These are phyloP conservation scores for Penicillium thymicola DNA, from an alignment of 2,329 filamentous ascomycete genomes.

Conservation along the genomic window DNA sequence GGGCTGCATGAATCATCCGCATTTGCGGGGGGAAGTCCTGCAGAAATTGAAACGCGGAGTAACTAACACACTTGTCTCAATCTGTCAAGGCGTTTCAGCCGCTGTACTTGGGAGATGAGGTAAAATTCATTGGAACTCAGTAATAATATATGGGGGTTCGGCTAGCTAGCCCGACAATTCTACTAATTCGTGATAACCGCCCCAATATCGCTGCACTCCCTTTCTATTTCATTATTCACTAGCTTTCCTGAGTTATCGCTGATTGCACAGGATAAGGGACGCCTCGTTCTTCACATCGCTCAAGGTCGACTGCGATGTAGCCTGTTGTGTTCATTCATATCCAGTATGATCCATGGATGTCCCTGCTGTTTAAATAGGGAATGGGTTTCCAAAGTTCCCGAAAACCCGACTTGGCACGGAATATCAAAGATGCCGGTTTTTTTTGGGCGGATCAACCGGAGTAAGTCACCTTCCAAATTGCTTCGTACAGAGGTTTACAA, in stretches of 20 bases:
- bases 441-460: background rate
- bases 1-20: background rate
- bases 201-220: no score
- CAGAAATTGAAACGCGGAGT: background rate
- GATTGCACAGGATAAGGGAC: no score
- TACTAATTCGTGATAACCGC: no score
- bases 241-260: no score
- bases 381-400: background rate
- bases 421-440: background rate
- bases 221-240: no score
- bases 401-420: conserved; percentile 6
- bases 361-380: no score
- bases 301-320: no score
- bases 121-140: background rate
- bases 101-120: background rate
- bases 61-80: background rate
- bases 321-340: no score
- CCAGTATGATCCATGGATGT: no score
- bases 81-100: conserved; percentile 9
- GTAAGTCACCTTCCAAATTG: no score
- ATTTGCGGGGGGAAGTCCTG: background rate
- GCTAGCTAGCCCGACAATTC: background rate
- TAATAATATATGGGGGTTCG: background rate
- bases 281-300: no score
- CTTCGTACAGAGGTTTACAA: no score